Evolutionary conservation across 106 monocot genomes (phyloP).

Genomic region (Dendrobium officinale): DNA sequence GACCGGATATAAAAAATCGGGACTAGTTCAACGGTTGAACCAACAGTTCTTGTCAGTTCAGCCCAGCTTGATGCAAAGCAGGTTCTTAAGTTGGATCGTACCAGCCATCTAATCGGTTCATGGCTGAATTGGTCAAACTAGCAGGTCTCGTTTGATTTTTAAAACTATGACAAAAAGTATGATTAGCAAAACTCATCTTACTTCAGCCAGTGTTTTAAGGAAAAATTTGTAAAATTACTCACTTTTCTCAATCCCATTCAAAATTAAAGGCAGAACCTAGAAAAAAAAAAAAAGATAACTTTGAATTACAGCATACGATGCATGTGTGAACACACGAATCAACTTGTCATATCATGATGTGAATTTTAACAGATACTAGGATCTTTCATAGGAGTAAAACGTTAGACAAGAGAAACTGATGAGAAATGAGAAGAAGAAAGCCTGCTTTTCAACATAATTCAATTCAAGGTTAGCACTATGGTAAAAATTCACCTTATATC

Average conservation of each 20-base stretch:
- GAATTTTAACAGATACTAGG: background rate
- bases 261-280: background rate
- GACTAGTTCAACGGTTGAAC: too few relatives aligned
- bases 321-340: background rate
- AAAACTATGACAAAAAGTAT: background rate
- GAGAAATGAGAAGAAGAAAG: background rate
- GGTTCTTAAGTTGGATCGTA: too few relatives aligned
- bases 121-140: too few relatives aligned
- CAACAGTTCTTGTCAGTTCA: too few relatives aligned
- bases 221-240: background rate
- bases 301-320: background rate
- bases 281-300: background rate
- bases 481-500: slow-evolving; percentile 68
- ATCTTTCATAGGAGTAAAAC: background rate
- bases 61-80: too few relatives aligned
- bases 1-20: too few relatives aligned
- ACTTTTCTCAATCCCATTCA: background rate
- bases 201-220: background rate
- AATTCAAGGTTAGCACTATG: background rate
- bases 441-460: background rate
- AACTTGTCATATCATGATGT: background rate
- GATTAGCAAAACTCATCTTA: background rate
- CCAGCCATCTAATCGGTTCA: too few relatives aligned
- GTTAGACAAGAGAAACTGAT: background rate
- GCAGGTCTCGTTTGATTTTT: too few relatives aligned